Conservation (phyloP, 177 flowering plant species). For the Vitis hybrid region DNA sequence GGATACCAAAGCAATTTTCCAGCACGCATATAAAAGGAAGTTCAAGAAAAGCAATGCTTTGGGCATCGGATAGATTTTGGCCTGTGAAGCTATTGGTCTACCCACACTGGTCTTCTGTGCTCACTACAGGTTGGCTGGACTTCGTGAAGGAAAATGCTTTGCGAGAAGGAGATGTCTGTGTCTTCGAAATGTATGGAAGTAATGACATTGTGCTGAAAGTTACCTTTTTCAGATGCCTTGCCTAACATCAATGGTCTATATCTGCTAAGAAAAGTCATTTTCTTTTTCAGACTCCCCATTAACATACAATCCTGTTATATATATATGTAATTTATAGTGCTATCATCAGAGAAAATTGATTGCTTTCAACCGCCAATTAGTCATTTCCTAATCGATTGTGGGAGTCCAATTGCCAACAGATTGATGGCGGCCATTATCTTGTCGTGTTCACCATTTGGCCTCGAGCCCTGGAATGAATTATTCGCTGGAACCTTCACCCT, state of each 20-base stretch:
- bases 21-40: not conserved
- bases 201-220: not conserved
- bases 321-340: too few relatives aligned
- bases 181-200: not conserved
- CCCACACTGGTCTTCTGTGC: not conserved
- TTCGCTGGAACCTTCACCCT: too few relatives aligned
- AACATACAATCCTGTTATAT: too few relatives aligned
- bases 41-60: not conserved
- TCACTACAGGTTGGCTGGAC: not conserved
- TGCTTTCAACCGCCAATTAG: not conserved
- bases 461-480: not conserved
- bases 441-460: too few relatives aligned
- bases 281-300: too few relatives aligned
- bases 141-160: not conserved
- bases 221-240: not conserved
- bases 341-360: not conserved
- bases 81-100: not conserved
- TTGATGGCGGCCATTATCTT: too few relatives aligned
- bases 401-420: too few relatives aligned
- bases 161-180: not conserved
- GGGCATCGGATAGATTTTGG: not conserved
- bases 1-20: not conserved
- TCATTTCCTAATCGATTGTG: not conserved
- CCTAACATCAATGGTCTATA: not conserved
- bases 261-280: too few relatives aligned